Percentiles rank a stretch among this genome's conserved stretches.
Conservation (phyloP, 2,329 filamentous ascomycete genomes). For the Rhynchosporium agropyri region DNA sequence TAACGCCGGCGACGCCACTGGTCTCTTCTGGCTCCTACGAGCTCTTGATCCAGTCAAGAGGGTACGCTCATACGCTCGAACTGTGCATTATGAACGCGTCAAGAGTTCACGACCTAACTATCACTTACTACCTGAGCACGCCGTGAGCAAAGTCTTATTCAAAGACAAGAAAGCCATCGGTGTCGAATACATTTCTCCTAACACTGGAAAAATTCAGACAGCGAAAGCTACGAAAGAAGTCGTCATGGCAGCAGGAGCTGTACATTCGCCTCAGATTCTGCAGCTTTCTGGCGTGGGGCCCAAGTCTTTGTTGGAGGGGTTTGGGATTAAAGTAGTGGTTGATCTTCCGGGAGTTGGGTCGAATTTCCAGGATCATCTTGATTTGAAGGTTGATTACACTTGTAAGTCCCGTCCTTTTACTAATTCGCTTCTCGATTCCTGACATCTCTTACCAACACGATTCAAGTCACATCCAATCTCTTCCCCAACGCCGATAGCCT, state of each 20-base stretch:
- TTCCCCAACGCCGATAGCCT: conserved; percentile 20
- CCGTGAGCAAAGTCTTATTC: conserved; percentile 53
- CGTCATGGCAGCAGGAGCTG: conserved; percentile 43
- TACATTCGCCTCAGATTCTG: conserved; percentile 34
- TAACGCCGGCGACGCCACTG: conserved; percentile 20
- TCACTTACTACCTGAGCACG: conserved; percentile 57
- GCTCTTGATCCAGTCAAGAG: conserved; percentile 22
- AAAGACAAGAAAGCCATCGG: conserved; percentile 18
- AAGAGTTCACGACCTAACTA: conserved; percentile 48
- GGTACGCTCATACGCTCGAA: conserved; percentile 45
- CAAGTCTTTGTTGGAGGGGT: conserved; percentile 37
- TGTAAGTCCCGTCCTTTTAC: conserved; percentile 16
- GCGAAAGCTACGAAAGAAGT: conserved; percentile 40
- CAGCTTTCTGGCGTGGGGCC: conserved; percentile 35
- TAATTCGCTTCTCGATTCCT: too few species aligned
- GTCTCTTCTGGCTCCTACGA: conserved; percentile 24
- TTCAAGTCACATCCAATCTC: conserved; percentile 23
- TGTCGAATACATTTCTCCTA: conserved; percentile 11
- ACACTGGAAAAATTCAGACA: not conserved
- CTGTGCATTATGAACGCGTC: conserved; percentile 45
- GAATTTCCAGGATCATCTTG: conserved; percentile 42
- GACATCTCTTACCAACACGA: not conserved
- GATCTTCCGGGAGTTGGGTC: conserved; percentile 47
- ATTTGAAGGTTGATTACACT: conserved; percentile 20
- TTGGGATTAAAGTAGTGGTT: conserved; percentile 42